Percentiles rank a stretch among this genome's conserved stretches.
Conservation (phyloP, 1,284 basidiomycete genomes). For the Abortiporus biennis region DNA sequence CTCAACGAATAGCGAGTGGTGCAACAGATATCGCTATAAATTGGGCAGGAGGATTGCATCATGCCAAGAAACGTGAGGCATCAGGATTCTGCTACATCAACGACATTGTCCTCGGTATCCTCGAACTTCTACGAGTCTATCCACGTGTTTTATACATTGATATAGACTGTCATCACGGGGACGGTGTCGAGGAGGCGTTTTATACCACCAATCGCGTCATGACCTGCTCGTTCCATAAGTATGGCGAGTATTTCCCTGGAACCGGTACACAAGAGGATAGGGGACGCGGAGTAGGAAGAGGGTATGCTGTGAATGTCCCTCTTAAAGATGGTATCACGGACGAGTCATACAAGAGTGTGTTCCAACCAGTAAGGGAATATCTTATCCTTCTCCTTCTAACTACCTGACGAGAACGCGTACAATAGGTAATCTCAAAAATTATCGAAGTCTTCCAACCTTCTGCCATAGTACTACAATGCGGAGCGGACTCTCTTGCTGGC, state of each 20-base stretch:
- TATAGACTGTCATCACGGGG: constrained; percentile 97
- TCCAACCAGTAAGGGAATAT: constrained; percentile 70
- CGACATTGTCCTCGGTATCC: constrained; percentile 88
- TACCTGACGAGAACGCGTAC: too few species aligned
- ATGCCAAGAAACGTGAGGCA: constrained; percentile 96
- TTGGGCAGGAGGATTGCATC: constrained; percentile 97
- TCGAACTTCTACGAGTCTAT: constrained; percentile 79
- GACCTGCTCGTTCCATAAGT: constrained; percentile 95
- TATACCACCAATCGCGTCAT: constrained; percentile 97
- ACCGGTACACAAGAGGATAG: constrained; percentile 85
- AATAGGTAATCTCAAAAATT: constrained; percentile 80
- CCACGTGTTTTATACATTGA: constrained; percentile 95
- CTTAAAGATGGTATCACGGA: constrained; percentile 93
- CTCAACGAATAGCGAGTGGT: constrained; percentile 77
- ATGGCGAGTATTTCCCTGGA: constrained; percentile 96
- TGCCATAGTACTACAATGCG: constrained; percentile 92
- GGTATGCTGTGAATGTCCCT: constrained; percentile 92
- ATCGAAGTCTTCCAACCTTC: constrained; percentile 89
- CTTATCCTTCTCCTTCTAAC: too few species aligned
- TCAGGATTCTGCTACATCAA: constrained; percentile 98
- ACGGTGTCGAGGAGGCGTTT: constrained; percentile 98
- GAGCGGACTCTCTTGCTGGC: constrained; percentile 91
- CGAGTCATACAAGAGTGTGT: constrained; percentile 75
- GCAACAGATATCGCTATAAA: constrained; percentile 92
- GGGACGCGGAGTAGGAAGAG: constrained; percentile 82